phyloP scores from a whole-genome alignment of 2,329 filamentous ascomycete species.

The Xylariaceae sp. region DNA sequence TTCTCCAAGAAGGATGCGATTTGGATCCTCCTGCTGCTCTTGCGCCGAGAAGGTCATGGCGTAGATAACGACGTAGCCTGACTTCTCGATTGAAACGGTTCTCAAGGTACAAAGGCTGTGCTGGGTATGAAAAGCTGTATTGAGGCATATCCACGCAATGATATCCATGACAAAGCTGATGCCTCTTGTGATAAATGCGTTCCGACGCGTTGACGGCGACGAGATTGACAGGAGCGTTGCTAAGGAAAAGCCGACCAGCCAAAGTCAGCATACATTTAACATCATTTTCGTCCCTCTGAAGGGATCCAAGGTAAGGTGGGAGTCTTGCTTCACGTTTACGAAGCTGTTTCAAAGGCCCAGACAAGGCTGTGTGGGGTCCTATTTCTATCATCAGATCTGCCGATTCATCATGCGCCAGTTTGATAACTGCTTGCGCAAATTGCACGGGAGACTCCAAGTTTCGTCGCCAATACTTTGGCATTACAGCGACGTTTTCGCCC shows the following conservation, averaged over 20 bases:
- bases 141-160: slow-evolving; percentile 5
- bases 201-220: slow-evolving; percentile 3
- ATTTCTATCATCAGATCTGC: too few relatives aligned
- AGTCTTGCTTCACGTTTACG: neutral
- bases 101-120: slow-evolving; percentile 5
- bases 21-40: neutral
- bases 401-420: too few relatives aligned
- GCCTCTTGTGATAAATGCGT: neutral
- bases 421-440: slow-evolving; percentile 7
- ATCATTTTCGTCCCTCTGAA: neutral
- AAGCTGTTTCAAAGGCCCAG: slow-evolving; percentile 8
- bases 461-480: too few relatives aligned
- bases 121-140: slow-evolving; percentile 12
- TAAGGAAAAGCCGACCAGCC: slow-evolving; percentile 7
- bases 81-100: slow-evolving; percentile 3
- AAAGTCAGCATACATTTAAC: neutral
- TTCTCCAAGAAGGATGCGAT: slow-evolving; percentile 1
- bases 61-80: neutral
- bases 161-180: neutral
- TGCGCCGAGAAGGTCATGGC: slow-evolving; percentile 7
- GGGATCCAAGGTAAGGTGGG: neutral
- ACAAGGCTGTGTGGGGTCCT: slow-evolving; percentile 11
- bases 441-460: too few relatives aligned
- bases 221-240: slow-evolving; percentile 3
- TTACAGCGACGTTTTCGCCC: neutral